Evolutionary conservation across 805 yeast genomes (phyloP).

Genomic region (Saccharomycopsis lassenensis): DNA sequence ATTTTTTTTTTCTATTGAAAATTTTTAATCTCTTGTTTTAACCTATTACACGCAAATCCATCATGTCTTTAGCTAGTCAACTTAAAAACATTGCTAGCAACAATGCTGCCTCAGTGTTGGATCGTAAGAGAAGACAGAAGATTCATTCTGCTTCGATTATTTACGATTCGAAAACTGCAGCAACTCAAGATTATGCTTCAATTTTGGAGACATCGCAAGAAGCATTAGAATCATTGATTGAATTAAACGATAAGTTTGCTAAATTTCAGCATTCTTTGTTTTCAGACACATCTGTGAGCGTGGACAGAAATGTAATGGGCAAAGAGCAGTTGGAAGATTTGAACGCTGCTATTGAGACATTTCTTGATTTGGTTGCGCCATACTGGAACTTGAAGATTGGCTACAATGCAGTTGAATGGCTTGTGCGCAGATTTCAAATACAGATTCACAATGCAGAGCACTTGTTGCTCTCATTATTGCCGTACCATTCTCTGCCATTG

Average conservation of each 20-base stretch:
- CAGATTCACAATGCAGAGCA: slow-evolving; percentile 72
- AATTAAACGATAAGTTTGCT: slow-evolving; percentile 64
- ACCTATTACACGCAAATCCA: too few species aligned
- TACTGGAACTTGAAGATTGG: slow-evolving; percentile 61
- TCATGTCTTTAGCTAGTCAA: slow-evolving; percentile 66
- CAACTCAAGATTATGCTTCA: slow-evolving; percentile 86
- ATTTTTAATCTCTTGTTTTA: too few species aligned
- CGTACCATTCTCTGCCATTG: slow-evolving; percentile 66
- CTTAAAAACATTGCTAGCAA: slow-evolving; percentile 55
- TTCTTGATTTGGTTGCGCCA: slow-evolving; percentile 44
- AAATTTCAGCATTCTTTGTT: slow-evolving; percentile 65
- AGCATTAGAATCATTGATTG: slow-evolving; percentile 62
- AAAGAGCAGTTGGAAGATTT: slow-evolving; percentile 67
- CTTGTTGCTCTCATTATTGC: slow-evolving; percentile 60
- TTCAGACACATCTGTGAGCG: slow-evolving; percentile 64
- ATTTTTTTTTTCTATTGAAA: neutral
- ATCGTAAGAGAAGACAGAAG: slow-evolving; percentile 77
- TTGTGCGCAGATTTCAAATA: slow-evolving; percentile 80
- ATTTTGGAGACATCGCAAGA: slow-evolving; percentile 62
- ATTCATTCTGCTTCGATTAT: slow-evolving; percentile 83
- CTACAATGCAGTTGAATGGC: slow-evolving; percentile 84
- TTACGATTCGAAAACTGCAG: slow-evolving; percentile 77
- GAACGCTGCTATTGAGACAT: slow-evolving; percentile 64
- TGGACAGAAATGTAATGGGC: slow-evolving; percentile 77
- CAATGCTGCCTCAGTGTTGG: slow-evolving; percentile 65